Evolutionary conservation across 352 stramenopile genomes (phyloP), one percentile per base, ranked within the genome.

Genomic region (Phytophthora crassamura): DNA sequence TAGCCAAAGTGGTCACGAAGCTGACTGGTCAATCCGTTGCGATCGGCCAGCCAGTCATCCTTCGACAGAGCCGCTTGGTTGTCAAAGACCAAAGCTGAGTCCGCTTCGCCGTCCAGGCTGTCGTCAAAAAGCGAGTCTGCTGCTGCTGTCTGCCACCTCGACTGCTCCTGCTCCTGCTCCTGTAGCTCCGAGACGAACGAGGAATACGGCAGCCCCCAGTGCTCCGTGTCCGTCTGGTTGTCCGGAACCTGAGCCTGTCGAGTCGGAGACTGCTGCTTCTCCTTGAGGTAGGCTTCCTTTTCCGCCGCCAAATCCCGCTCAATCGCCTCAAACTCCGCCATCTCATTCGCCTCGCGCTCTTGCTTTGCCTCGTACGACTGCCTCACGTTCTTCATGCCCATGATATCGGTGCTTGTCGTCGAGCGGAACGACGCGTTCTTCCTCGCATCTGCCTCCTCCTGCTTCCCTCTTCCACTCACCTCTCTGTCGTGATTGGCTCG

Each of bases 321-420:
- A 30, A 94, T 80, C 6, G 82, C 82, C 67, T 94, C 86, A 66
- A 94, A 93, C 41, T 89, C 82, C 0, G 86, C 86, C 36, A 94
- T 74, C n/a, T 91, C 86, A 36, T 90, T 70, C 1, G 86, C 86
- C 56, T 94, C 84, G 39, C 72, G 74, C 34, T 87, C 67, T 22
- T 76, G 60, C 22, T 78, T 80, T 6, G 67, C 78, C 51, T 90
- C 84, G 36, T 76, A 92, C 11, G 82, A 89, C 25, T 79, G 71
- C 3, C 78, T 67, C 28, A 91, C 72, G 7, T 59, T 50, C 22
- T 59, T 69, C 75, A 91, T 88, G 7, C 72, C 75, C 28, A 91
- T 67, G 5, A 78, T 79, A n/a, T 91, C 84, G 6, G 82, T 71
- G 56, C 79, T 90, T 8, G 65, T 64, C 6, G 46, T 67, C 6